A percentile compares a stretch with the other conserved stretches of the same genome.
phyloP scores from a whole-genome alignment of 2,329 filamentous ascomycete genomes.

The Dactylella cylindrospora region DNA sequence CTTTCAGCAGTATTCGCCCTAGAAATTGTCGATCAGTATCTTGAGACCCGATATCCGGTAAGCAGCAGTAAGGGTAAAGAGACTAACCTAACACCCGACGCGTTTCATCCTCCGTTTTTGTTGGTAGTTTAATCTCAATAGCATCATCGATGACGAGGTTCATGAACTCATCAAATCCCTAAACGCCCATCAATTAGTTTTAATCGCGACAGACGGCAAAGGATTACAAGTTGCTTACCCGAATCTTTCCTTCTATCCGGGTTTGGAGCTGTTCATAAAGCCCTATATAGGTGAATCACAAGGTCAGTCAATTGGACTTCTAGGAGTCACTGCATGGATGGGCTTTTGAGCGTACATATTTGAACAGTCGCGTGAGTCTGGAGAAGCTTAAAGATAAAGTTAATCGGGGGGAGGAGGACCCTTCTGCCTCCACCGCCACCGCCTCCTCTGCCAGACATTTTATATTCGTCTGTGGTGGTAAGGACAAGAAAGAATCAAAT shows the following conservation, averaged over 20 bases:
- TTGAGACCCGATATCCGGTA: background rate
- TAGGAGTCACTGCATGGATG: background rate
- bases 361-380: constrained; percentile 78
- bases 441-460: constrained; percentile 39
- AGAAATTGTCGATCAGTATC: background rate
- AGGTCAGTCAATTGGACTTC: background rate
- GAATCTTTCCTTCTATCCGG: constrained; percentile 93
- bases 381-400: constrained; percentile 92
- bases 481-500: too few relatives aligned
- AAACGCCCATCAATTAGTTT: constrained; percentile 2
- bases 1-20: constrained; percentile 69
- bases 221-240: constrained; percentile 63
- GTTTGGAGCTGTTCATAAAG: constrained; percentile 93
- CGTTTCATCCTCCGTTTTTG: constrained; percentile 77
- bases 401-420: constrained; percentile 74
- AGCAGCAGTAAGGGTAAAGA: background rate
- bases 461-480: too few relatives aligned
- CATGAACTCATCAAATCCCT: constrained; percentile 99
- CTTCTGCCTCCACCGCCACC: constrained; percentile 62
- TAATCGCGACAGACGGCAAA: background rate
- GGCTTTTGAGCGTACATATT: constrained; percentile 62
- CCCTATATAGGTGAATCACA: constrained; percentile 51
- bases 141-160: constrained; percentile 96
- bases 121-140: constrained; percentile 82
- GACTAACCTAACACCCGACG: constrained; percentile 72